Percentiles rank a stretch among this genome's conserved stretches.
Evolutionary conservation across 164 flowering plant species (phyloP).

Genomic region (Dillenia turbinata): DNA sequence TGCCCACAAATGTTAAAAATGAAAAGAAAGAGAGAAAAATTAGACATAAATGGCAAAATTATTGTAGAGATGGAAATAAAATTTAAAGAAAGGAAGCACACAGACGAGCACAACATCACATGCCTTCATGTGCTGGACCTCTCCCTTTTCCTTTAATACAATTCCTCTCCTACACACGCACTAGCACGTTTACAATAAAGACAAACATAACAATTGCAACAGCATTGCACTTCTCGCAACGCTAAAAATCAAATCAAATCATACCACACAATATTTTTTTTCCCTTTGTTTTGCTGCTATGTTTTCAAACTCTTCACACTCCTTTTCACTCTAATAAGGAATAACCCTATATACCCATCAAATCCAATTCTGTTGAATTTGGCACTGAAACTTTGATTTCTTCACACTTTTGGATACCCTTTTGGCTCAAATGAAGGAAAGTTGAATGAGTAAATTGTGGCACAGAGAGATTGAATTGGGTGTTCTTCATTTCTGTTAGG

Average conservation of each 20-base stretch:
- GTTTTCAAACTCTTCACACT: background rate
- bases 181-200: too few relatives aligned
- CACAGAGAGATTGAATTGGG: slow-evolving; percentile 1
- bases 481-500: slow-evolving; percentile 17
- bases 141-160: background rate
- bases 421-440: background rate
- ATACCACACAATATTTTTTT: background rate
- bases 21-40: too few relatives aligned
- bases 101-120: slow-evolving; percentile 14
- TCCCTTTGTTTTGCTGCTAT: slow-evolving; percentile 1
- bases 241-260: background rate
- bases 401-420: too few relatives aligned
- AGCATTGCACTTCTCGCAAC: background rate
- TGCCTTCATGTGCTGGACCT: slow-evolving; percentile 18
- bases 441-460: background rate
- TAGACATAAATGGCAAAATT: too few relatives aligned
- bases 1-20: too few relatives aligned
- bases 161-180: background rate
- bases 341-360: background rate
- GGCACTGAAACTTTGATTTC: background rate
- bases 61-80: too few relatives aligned
- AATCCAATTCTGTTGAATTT: background rate
- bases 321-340: background rate
- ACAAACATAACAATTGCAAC: background rate
- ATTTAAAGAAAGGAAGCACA: too few relatives aligned